Evolutionary conservation across 805 yeast genomes (phyloP).

Genomic region (Ogataea zsoltii): DNA sequence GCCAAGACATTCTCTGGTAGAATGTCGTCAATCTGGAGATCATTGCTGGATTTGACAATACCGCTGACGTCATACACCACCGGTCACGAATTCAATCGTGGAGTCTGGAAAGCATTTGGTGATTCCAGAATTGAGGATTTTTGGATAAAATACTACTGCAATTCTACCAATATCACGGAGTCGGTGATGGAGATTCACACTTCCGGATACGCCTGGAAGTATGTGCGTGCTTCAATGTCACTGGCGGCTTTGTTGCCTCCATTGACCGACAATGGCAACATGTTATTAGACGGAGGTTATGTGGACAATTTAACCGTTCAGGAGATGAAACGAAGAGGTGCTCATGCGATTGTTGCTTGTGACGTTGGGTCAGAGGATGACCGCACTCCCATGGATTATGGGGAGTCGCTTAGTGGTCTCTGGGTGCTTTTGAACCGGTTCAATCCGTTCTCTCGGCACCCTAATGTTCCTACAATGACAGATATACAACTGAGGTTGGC

Average conservation of each 20-base stretch:
- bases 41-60: slow-evolving; percentile 79
- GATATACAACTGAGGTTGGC: slow-evolving; percentile 93
- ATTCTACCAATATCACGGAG: slow-evolving; percentile 92
- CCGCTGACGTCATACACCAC: slow-evolving; percentile 95
- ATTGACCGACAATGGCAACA: slow-evolving; percentile 82
- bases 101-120: slow-evolving; percentile 96
- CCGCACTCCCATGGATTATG: slow-evolving; percentile 83
- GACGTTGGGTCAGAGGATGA: slow-evolving; percentile 97
- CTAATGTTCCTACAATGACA: slow-evolving; percentile 90
- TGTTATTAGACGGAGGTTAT: slow-evolving; percentile 96
- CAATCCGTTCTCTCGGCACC: slow-evolving; percentile 86
- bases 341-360: slow-evolving; percentile 82
- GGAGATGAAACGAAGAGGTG: slow-evolving; percentile 91
- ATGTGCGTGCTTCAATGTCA: slow-evolving; percentile 94
- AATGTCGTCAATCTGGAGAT: slow-evolving; percentile 83
- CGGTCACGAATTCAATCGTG: slow-evolving; percentile 95
- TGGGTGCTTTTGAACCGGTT: slow-evolving; percentile 88
- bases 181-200: slow-evolving; percentile 94
- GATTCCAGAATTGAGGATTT: slow-evolving; percentile 92
- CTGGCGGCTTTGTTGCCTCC: slow-evolving; percentile 92
- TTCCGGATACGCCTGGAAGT: slow-evolving; percentile 93
- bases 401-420: slow-evolving; percentile 88
- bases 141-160: slow-evolving; percentile 87
- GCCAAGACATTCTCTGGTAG: slow-evolving; percentile 85
- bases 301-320: slow-evolving; percentile 89